Base-by-base conservation (phyloP, 805 yeast species). In the Vanderwaltozyma tropicalis region DNA sequence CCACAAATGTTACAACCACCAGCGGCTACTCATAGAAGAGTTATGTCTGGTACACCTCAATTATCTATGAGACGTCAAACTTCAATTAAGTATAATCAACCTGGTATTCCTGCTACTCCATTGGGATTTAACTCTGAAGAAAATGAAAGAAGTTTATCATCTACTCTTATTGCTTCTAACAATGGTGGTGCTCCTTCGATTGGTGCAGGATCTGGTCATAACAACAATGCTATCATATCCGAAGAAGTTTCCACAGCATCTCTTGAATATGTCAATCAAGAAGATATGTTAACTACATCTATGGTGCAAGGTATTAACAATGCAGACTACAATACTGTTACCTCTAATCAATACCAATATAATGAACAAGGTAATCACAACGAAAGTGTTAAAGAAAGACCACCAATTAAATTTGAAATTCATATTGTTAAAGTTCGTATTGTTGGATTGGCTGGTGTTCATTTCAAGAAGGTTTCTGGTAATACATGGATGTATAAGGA, bases 401-500 rank as follows among this genome's bases (percentile, higher is more conserved):
- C 78, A 17, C 94, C 95, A 15, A 69, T 89, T 52, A 78, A 81
- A 52, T 88, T 88, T 61, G 96, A 89, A 56, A 83, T 89, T 44
- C 87, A 83, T 57, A 78, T 88, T 45, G 96, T 88, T 29, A 87
- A 87, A 57, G 94, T 88, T 34, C 95, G 95, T 32, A 70, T 88
- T 47, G 82, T 88, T 38, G 86, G 94, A 4, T 67, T 89, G 42
- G 87, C 82, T 47, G 97, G 97, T 61, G 88, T 88, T 34, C 96
- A 89, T 59, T 87, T 88, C 67, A 89, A 89, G 69, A 88, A 88
- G 57, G 71, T 88, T 22, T 72, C 83, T 41, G 97, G 97, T 52
- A 87, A 89, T 57, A 85, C 95, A 1, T 88, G 96, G 96, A 75
- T 81, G 63, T 88, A 88, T 63, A 88, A 89, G 66, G 79, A 87